A percentile compares a stretch with the other conserved stretches of the same genome.
Conservation (phyloP, 2,329 filamentous ascomycete genomes). For the Fragosphaeria purpurea region DNA sequence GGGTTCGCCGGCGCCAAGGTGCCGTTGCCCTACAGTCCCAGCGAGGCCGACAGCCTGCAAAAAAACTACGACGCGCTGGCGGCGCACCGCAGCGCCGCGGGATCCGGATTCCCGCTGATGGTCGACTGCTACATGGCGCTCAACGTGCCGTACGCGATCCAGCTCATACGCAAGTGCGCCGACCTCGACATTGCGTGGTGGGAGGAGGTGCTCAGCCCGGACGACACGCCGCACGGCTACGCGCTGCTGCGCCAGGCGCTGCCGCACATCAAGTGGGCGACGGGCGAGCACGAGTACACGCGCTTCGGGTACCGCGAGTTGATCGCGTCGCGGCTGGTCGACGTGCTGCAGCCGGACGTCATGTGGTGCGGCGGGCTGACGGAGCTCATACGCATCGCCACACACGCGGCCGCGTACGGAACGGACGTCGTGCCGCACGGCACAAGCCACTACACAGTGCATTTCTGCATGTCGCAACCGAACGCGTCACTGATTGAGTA, state of each 20-base stretch:
- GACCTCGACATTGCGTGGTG: conserved; percentile 7
- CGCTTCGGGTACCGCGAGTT: conserved; percentile 5
- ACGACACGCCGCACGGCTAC: conserved; percentile 4
- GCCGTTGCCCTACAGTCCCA: conserved; percentile 3
- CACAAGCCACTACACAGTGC: conserved; percentile 6
- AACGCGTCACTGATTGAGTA: conserved; percentile 7
- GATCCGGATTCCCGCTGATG: conserved; percentile 3
- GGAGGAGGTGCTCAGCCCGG: conserved; percentile 7
- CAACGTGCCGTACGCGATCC: conserved; percentile 3
- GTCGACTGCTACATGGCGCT: conserved; percentile 9
- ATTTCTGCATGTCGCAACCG: conserved; percentile 5
- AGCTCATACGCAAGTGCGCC: conserved; percentile 1
- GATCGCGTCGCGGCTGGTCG: conserved; percentile 3
- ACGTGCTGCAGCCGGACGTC: conserved; percentile 8
- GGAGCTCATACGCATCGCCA: conserved; percentile 3
- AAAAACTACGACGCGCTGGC: conserved; percentile 1
- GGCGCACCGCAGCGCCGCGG: not conserved
- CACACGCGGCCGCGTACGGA: conserved; percentile 6
- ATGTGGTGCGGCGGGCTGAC: conserved; percentile 8
- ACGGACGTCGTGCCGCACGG: conserved; percentile 6
- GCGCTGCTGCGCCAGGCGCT: conserved; percentile 4
- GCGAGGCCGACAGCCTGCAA: conserved; percentile 2
- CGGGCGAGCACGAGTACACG: conserved; percentile 7
- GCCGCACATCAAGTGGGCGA: conserved; percentile 6
- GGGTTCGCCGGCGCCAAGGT: conserved; percentile 4